Conservation (phyloP, 169 alveolate genomes). For the Plasmodium billcollinsi region DNA sequence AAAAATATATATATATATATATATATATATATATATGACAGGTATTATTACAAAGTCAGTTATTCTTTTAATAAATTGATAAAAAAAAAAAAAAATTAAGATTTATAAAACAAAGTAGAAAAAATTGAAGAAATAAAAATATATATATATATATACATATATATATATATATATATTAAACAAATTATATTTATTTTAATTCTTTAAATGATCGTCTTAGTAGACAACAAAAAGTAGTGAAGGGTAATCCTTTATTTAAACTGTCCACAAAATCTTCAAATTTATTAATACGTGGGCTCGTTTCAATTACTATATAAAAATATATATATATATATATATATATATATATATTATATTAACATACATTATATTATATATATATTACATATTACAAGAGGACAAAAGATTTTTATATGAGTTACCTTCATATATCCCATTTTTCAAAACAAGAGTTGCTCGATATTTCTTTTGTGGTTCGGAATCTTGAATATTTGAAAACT, state of each 20-base stretch:
- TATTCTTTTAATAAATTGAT: too few species aligned
- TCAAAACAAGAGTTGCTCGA: conserved; percentile 50
- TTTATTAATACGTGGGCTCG: conserved; percentile 38
- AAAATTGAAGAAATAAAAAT: too few species aligned
- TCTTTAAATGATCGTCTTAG: conserved; percentile 70
- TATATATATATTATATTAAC: background rate
- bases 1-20: too few species aligned
- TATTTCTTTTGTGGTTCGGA: conserved; percentile 69
- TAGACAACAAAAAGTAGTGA: conserved; percentile 67
- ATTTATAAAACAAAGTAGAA: too few species aligned
- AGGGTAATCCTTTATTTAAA: conserved; percentile 67
- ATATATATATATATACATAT: background rate
- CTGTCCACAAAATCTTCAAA: conserved; percentile 50
- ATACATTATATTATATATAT: background rate
- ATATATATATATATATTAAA: conserved; percentile 5
- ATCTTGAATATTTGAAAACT: conserved; percentile 57
- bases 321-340: background rate
- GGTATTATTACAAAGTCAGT: too few species aligned
- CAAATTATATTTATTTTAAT: conserved; percentile 20
- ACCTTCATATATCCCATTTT: conserved; percentile 69
- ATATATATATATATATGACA: too few species aligned
- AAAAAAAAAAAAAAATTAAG: too few species aligned
- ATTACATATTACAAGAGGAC: background rate
- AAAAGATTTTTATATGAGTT: background rate
- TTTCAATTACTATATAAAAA: conserved; percentile 36